Conservation (phyloP, 306 rosid genomes). For the Alnus rubra region DNA sequence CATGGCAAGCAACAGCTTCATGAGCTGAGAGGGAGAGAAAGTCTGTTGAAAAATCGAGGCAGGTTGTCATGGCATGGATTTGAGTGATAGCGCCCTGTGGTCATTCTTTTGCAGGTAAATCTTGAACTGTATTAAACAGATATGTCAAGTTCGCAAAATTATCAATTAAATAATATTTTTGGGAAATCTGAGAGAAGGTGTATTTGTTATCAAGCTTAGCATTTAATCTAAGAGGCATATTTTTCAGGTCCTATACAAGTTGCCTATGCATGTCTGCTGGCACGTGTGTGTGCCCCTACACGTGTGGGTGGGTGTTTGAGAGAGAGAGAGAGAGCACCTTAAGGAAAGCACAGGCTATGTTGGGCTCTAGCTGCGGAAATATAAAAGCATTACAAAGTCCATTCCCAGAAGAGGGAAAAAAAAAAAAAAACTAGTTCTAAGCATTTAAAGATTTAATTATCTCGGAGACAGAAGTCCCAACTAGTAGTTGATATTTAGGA, state of each 20-base stretch:
- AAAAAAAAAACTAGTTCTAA: not conserved
- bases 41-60: slow-evolving; percentile 85
- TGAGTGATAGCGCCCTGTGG: slow-evolving; percentile 62
- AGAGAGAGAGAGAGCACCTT: slow-evolving; percentile 53
- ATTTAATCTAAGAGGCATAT: not conserved
- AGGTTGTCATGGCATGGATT: slow-evolving; percentile 77
- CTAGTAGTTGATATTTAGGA: slow-evolving; percentile 11
- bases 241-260: not conserved
- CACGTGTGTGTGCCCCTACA: not conserved
- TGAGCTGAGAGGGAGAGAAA: slow-evolving; percentile 92
- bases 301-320: not conserved
- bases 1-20: slow-evolving; percentile 94
- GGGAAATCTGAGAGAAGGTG: slow-evolving; percentile 22
- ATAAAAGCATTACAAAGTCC: slow-evolving; percentile 22
- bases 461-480: slow-evolving; percentile 22
- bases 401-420: not conserved
- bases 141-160: slow-evolving; percentile 15
- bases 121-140: slow-evolving; percentile 66
- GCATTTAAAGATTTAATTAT: not conserved
- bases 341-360: slow-evolving; percentile 76
- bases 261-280: not conserved
- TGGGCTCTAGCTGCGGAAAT: slow-evolving; percentile 86
- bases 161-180: slow-evolving; percentile 4
- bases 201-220: not conserved
- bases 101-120: slow-evolving; percentile 83